Base-by-base conservation (phyloP, 331 rosid species). In the Arachis monticola region DNA sequence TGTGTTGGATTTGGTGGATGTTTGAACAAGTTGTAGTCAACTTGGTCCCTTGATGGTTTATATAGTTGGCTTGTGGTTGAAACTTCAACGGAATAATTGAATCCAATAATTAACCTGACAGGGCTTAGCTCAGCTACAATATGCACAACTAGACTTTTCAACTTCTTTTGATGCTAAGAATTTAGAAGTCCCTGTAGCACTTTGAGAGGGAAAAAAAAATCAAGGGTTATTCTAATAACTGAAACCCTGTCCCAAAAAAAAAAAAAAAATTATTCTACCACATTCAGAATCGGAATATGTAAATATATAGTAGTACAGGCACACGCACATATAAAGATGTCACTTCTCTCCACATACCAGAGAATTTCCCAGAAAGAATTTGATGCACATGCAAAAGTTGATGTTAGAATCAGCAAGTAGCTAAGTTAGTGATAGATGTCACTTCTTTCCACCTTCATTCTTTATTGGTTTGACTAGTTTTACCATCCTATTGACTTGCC, bases 201-300 rank as follows among this genome's bases (percentile, higher is more conserved):
- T 60, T 51, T 0, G 10, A 40, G 9, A 10, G 11, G 9, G 9
- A 50, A 50, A 11, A n/a, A n/a, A 70, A 70, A 70, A 64, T 70
- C 67, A 64, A 50, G 70, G 59, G 48, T 81, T 68, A 41, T 12
- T 51, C 56, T 13, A 7, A n/a, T 51, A 67, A 80, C 5, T 56
- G 66, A 55, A 65, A 35, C 31, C 47, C 55, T 68, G 14, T 52
- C 40, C 72, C 42, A 74, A 31, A 4, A n/a, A 4, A 32, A 79
- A n/a, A n/a, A n/a, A 79, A 66, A 61, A 22, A 27, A 40, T 53
- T 53, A 58, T 44, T 69, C 12, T 45, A 53, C 48, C 48, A 7
- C 11, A 59, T 74, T 80, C 2, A 67, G 79, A 67, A 79, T 79
- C 59, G 42, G 83, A 79, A 67, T 73, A 48, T 73, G 52, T 60